These are phyloP conservation scores for Nakazawaea ishiwadae DNA, from an alignment of 805 yeast species.

Conservation along the genomic window DNA sequence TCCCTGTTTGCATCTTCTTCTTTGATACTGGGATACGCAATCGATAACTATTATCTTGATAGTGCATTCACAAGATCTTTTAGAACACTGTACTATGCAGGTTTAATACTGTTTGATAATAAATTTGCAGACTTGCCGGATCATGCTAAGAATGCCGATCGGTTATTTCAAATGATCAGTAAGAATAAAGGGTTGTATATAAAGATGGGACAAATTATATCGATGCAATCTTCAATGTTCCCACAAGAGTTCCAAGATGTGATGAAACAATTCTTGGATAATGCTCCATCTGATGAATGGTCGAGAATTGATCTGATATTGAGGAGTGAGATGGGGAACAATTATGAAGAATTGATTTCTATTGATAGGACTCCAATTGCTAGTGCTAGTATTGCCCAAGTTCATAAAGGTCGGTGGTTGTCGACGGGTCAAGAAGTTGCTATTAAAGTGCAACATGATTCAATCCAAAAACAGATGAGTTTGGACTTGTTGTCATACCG, in stretches of 20 bases:
- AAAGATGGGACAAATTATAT: constrained; percentile 75
- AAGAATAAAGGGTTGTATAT: constrained; percentile 60
- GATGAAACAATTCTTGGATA: constrained; percentile 57
- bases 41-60: constrained; percentile 38
- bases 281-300: constrained; percentile 63
- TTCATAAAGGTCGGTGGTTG: constrained; percentile 47
- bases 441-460: constrained; percentile 61
- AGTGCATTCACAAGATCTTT: constrained; percentile 48
- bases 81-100: constrained; percentile 43
- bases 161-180: constrained; percentile 39
- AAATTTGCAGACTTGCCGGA: constrained; percentile 45
- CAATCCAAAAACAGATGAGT: constrained; percentile 53
- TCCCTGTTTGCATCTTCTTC: neutral
- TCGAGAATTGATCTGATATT: constrained; percentile 34
- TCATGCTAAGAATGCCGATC: constrained; percentile 55
- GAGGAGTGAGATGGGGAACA: constrained; percentile 33
- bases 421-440: constrained; percentile 50
- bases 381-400: constrained; percentile 73
- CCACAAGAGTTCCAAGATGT: constrained; percentile 59
- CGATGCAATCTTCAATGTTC: constrained; percentile 65
- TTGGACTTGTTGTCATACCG: constrained; percentile 61
- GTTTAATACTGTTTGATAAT: constrained; percentile 56
- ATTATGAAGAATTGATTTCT: constrained; percentile 27
- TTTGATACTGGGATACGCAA: constrained; percentile 18
- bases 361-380: constrained; percentile 62